These are phyloP conservation scores for Linum trigynum DNA, from an alignment of 345 rosid species.

Conservation along the genomic window DNA sequence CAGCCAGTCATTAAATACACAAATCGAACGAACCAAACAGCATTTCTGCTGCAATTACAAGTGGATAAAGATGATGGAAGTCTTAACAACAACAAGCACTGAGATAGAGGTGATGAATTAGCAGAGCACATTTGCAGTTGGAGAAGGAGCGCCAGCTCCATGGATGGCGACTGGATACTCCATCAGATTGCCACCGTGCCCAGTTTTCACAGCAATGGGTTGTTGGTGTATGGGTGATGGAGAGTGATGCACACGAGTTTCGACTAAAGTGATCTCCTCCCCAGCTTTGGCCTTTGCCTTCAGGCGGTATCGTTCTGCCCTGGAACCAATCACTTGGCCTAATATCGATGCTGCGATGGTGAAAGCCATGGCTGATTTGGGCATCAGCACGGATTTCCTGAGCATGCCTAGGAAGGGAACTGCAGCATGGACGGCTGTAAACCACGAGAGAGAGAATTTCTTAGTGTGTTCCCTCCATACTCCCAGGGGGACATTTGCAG, in stretches of 20 bases:
- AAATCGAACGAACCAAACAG: no score
- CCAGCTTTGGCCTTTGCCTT: constrained; percentile 33
- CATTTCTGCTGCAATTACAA: background rate
- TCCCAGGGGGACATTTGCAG: constrained; percentile 81
- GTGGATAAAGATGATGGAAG: no score
- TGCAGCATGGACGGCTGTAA: constrained; percentile 84
- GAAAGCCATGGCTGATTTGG: constrained; percentile 86
- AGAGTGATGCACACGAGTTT: constrained; percentile 1
- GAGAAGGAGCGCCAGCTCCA: constrained; percentile 21
- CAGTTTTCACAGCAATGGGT: constrained; percentile 18
- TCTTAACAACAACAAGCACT: background rate
- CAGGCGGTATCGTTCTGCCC: constrained; percentile 80
- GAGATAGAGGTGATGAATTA: constrained; percentile 5
- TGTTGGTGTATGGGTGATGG: constrained; percentile 14
- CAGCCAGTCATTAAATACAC: no score
- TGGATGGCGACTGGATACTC: constrained; percentile 33
- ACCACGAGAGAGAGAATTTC: constrained; percentile 80
- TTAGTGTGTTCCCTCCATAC: constrained; percentile 93
- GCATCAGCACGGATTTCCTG: constrained; percentile 87
- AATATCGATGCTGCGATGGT: constrained; percentile 80
- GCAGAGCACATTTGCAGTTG: constrained; percentile 35
- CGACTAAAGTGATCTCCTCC: constrained; percentile 23
- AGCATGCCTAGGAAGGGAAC: constrained; percentile 92
- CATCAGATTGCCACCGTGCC: constrained; percentile 24
- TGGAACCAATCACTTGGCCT: constrained; percentile 94